Evolutionary conservation across 2,329 filamentous ascomycete genomes (phyloP), one percentile per base, ranked within the genome.

Genomic region (Ophiobolus disseminans): DNA sequence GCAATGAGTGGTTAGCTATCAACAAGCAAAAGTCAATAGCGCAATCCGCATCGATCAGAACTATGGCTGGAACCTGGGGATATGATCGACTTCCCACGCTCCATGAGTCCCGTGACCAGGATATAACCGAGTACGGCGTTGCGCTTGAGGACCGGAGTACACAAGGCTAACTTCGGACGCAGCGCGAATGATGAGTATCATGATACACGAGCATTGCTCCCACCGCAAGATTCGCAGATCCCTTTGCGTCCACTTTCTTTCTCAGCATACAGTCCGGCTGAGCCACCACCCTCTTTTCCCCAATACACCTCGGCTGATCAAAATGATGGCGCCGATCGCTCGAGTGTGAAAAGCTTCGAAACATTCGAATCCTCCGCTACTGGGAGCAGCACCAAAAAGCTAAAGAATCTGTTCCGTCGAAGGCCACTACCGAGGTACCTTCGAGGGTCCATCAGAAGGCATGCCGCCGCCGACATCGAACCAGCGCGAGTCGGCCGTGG

Each of bases 401-500:
- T 58, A 3, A 66, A 65, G 40, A 49, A 48, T 37, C 46, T 60
- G 2, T 48, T 64, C 5, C 48, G 58, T 17, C 45, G 59, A 13
- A 66, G 66, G 19, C 55, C 58, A 2, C 21, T 64, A 4, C 55
- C 59, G 10, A 31, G 44, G 8, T 55, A 55, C 28, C 35, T 54
- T 11, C 32, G 44, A 42, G 45, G 53, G 3, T 62, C 60, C 1
- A 57, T 58, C 8, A 40, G 44, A 34, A 48, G 50, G 25, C 58
- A 66, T 39, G 52, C 52, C 2, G 59, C 53, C 10, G 59, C 55
- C 31, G 61, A 65, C 10, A 62, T 65, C 23, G 44, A 66, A 32
- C 63, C 59, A 8, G 57, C 53, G 14, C 57, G 57, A 9, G 58
- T 68, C 5, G 56, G 52, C 2, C 54, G 57, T 10, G 65, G 61